Evolutionary conservation across 2,329 filamentous ascomycete genomes (phyloP).

Genomic region (Ascochyta fabae): DNA sequence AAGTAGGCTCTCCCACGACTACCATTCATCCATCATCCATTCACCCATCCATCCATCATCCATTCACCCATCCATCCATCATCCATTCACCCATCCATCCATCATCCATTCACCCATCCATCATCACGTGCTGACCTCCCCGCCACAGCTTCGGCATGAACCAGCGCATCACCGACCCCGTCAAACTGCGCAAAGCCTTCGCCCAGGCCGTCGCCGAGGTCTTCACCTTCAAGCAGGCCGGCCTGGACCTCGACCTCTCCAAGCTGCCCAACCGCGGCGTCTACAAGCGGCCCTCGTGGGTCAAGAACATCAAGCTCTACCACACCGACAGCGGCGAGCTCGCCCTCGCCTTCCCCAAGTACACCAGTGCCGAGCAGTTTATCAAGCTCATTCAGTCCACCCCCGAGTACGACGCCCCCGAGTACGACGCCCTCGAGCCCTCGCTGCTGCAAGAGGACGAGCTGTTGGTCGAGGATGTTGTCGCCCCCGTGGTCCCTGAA

Average conservation of each 20-base stretch:
- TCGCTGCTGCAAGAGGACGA: slow-evolving; percentile 23
- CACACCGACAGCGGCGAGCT: slow-evolving; percentile 28
- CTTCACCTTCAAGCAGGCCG: slow-evolving; percentile 52
- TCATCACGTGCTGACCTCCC: neutral
- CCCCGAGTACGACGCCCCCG: slow-evolving; percentile 24
- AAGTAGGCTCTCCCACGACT: slow-evolving; percentile 7
- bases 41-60: too few relatives aligned
- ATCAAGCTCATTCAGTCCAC: slow-evolving; percentile 30
- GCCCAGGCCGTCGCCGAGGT: slow-evolving; percentile 65
- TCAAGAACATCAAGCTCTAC: slow-evolving; percentile 36
- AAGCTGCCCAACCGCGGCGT: slow-evolving; percentile 37
- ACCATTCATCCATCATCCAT: too few relatives aligned
- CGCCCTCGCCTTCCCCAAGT: slow-evolving; percentile 30
- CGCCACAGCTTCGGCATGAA: slow-evolving; percentile 32
- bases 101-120: too few relatives aligned
- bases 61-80: too few relatives aligned
- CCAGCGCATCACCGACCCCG: slow-evolving; percentile 20
- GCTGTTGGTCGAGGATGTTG: slow-evolving; percentile 29
- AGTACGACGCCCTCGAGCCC: slow-evolving; percentile 12
- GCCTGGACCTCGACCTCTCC: slow-evolving; percentile 34
- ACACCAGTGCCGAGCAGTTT: slow-evolving; percentile 29
- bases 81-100: too few relatives aligned
- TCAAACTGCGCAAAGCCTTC: slow-evolving; percentile 50
- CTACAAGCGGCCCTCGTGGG: slow-evolving; percentile 37
- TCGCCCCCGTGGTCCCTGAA: slow-evolving; percentile 19